Evolutionary conservation across 805 yeast genomes (phyloP).

Genomic region (Ogataea dorogensis): DNA sequence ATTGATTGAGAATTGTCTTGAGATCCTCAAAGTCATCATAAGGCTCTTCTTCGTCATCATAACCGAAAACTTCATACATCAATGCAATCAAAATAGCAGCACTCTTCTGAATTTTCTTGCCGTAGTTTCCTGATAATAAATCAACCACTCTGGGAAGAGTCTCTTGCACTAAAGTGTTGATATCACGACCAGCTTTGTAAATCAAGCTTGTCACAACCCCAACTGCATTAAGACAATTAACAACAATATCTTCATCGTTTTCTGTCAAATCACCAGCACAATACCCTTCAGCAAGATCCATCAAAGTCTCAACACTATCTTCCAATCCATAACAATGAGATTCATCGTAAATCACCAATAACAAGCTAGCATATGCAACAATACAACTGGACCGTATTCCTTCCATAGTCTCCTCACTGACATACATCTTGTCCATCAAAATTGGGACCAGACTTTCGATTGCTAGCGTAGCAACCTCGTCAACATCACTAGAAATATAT

Average conservation of each 20-base stretch:
- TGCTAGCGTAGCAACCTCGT: constrained; percentile 43
- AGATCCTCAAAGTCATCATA: constrained; percentile 53
- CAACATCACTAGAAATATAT: constrained; percentile 47
- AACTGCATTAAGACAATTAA: constrained; percentile 46
- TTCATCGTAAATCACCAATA: constrained; percentile 46
- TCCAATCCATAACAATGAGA: constrained; percentile 51
- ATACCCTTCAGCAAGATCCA: constrained; percentile 43
- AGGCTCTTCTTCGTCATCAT: constrained; percentile 41
- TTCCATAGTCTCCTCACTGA: constrained; percentile 11
- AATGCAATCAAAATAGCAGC: constrained; percentile 57
- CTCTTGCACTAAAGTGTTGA: constrained; percentile 41
- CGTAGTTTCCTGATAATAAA: constrained; percentile 37
- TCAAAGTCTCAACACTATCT: constrained; percentile 41
- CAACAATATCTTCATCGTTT: constrained; percentile 42
- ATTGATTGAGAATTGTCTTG: constrained; percentile 37
- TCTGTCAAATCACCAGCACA: constrained; percentile 27
- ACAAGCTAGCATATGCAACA: constrained; percentile 31
- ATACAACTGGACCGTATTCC: constrained; percentile 19
- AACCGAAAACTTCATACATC: constrained; percentile 50
- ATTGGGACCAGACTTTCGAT: constrained; percentile 32
- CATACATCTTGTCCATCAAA: constrained; percentile 21
- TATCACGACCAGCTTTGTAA: constrained; percentile 35
- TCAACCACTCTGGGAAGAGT: constrained; percentile 40
- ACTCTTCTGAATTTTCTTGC: constrained; percentile 50
- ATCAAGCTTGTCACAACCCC: constrained; percentile 45